Base-by-base conservation (phyloP, 2,329 filamentous ascomycete species). In the Fusarium sp. region DNA sequence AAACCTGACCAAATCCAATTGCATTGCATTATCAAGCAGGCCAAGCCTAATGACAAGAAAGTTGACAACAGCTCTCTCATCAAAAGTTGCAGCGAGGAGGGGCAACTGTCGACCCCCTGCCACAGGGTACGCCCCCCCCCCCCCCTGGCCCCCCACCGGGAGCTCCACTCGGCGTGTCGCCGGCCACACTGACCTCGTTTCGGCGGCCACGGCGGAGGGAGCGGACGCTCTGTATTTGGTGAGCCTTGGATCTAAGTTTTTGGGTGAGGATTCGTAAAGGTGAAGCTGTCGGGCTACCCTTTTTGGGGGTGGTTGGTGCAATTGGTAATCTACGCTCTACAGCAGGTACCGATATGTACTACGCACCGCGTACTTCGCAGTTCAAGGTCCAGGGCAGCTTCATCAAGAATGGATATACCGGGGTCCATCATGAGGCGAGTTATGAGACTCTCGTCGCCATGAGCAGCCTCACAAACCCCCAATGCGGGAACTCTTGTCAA, bases 101-200 rank as follows among this genome's bases (percentile, higher is more conserved):
- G 56, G 67, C 58, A 62, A 62, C 40, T 65, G 35, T 56, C 22
- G 43, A 46, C 50, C 53, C 47, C 54, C 33, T 35, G 33, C 17
- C 33, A n/a, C 33, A 35, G 33, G 2, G 33, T 27, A 47, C 56
- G 10, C 44, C 71, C 71, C 64, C 71, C 71, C 23, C 44, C 71
- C 71, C 64, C 71, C 71, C 23, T 23, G 23, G 23, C 23, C 23
- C 23, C 23, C 71, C 71, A 73, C 71, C 44, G 49, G 58, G n/a
- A 33, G 61, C 65, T 61, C 71, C 71, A 73, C 71, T 73, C 71
- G 56, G 69, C 51, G 65, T 59, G 59, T 73, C 69, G 67, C 71
- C 69, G 68, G 71, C 62, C 67, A 62, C 55, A 65, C 58, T 56
- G 59, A 70, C 50, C 66, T 58, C 56, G 53, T 56, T 48, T 62